Evolutionary conservation across 441 rosid species (phyloP).

Genomic region (Euphorbia schlechtendalii): DNA sequence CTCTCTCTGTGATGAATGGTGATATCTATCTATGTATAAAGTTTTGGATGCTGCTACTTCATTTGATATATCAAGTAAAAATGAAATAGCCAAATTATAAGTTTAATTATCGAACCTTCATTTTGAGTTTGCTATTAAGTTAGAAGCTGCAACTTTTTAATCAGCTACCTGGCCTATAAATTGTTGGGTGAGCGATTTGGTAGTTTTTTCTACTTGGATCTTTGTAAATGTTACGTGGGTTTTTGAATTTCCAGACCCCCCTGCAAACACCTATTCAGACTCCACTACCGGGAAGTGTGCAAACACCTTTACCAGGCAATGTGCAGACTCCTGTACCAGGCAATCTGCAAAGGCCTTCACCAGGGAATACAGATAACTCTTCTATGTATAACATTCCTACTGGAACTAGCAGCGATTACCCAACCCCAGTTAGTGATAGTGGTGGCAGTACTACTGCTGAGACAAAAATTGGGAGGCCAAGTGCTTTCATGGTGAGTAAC

Average conservation of each 20-base stretch:
- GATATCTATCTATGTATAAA: not conserved
- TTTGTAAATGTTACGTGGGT: conserved; percentile 13
- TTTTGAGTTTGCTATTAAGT: not conserved
- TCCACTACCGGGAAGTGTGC: conserved; percentile 53
- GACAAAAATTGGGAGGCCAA: conserved; percentile 65
- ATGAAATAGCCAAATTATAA: not conserved
- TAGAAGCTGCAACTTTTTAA: not conserved
- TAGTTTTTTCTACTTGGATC: conserved; percentile 5
- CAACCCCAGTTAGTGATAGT: conserved; percentile 68
- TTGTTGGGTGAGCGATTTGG: conserved; percentile 16
- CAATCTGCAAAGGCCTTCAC: conserved; percentile 33
- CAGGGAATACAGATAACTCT: conserved; percentile 61
- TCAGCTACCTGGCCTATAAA: too few species aligned
- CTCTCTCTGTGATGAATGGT: not conserved
- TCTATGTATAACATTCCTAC: conserved; percentile 81
- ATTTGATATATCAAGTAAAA: not conserved
- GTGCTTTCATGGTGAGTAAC: conserved; percentile 64
- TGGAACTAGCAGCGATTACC: conserved; percentile 68
- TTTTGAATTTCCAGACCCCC: conserved; percentile 56
- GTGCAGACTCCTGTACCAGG: conserved; percentile 70
- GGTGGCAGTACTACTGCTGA: conserved; percentile 41
- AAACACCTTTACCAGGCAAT: conserved; percentile 71
- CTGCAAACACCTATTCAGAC: conserved; percentile 86
- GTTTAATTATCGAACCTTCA: not conserved
- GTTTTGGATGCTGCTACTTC: not conserved